phyloP scores from a whole-genome alignment of 1,284 basidiomycete genomes.

The Volvariella surrecta region DNA sequence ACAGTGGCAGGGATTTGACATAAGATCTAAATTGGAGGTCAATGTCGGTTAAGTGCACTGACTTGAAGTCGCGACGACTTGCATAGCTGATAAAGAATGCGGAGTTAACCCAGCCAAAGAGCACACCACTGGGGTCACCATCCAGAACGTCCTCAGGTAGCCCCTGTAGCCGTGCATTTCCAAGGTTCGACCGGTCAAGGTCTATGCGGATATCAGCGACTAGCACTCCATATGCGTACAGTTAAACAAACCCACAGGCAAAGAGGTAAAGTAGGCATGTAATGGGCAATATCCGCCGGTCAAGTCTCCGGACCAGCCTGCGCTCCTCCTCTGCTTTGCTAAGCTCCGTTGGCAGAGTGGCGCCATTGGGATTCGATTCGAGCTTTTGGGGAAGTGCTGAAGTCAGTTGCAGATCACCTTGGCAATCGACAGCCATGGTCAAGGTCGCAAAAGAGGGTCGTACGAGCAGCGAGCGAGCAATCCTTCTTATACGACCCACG shows the following conservation, averaged over 20 bases:
- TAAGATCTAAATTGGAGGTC: conserved; percentile 41
- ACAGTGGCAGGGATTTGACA: conserved; percentile 65
- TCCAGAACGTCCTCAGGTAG: conserved; percentile 53
- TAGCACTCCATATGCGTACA: conserved; percentile 4
- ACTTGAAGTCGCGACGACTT: conserved; percentile 12
- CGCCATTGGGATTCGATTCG: conserved; percentile 10
- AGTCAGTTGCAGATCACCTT: too few relatives aligned
- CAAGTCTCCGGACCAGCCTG: conserved; percentile 55
- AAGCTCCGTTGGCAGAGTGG: conserved; percentile 6
- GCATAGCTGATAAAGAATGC: conserved; percentile 73
- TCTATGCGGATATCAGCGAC: conserved; percentile 28
- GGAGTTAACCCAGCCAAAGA: conserved; percentile 70
- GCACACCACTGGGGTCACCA: conserved; percentile 56
- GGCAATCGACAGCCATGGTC: too few relatives aligned
- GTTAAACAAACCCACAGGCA: conserved; percentile 45
- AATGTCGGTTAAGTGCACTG: too few relatives aligned
- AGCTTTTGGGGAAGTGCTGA: conserved; percentile 12
- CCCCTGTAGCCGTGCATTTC: conserved; percentile 69
- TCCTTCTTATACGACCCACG: too few relatives aligned
- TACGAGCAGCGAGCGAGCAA: too few relatives aligned
- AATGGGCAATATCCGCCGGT: conserved; percentile 60
- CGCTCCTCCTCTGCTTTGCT: conserved; percentile 34
- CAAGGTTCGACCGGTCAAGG: conserved; percentile 67
- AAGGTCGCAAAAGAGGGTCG: too few relatives aligned
- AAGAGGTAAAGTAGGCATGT: conserved; percentile 67